Evolutionary conservation across 2,329 filamentous ascomycete genomes (phyloP).

Genomic region (Colletotrichum sp.): DNA sequence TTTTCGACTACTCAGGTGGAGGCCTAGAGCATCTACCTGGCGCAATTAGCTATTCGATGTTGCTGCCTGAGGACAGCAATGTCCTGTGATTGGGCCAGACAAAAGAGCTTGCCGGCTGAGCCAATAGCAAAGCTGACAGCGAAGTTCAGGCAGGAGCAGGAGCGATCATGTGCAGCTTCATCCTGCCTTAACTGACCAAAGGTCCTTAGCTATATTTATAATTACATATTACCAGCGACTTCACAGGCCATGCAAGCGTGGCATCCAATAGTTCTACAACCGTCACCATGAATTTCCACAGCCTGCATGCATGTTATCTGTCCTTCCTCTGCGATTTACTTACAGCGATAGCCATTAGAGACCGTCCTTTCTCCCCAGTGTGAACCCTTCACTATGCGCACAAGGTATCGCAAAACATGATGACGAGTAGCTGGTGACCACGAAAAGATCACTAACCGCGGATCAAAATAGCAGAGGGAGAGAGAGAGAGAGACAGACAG

Average conservation of each 20-base stretch:
- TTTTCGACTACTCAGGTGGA: background rate
- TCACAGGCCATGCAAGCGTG: background rate
- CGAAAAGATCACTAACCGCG: background rate
- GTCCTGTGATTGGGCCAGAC: background rate
- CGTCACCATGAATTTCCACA: background rate
- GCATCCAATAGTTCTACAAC: background rate
- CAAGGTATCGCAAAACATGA: background rate
- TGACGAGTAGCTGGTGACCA: background rate
- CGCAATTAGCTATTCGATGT: background rate
- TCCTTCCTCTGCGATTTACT: background rate
- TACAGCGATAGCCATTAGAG: background rate
- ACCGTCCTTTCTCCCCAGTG: background rate
- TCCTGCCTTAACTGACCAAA: background rate
- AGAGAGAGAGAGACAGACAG: background rate
- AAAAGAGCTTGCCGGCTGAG: background rate
- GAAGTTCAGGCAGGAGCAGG: background rate
- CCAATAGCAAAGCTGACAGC: background rate
- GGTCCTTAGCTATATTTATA: background rate
- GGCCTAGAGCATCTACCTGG: background rate
- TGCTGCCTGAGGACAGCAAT: slow-evolving; percentile 3
- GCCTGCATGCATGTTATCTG: background rate
- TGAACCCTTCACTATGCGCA: background rate
- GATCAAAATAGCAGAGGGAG: background rate
- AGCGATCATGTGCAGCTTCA: background rate
- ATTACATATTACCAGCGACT: background rate